A percentile compares a stretch with the other conserved stretches of the same genome.
Evolutionary conservation across 768 basidiomycete genomes (phyloP).

Genomic region (Polyporus arcularius): DNA sequence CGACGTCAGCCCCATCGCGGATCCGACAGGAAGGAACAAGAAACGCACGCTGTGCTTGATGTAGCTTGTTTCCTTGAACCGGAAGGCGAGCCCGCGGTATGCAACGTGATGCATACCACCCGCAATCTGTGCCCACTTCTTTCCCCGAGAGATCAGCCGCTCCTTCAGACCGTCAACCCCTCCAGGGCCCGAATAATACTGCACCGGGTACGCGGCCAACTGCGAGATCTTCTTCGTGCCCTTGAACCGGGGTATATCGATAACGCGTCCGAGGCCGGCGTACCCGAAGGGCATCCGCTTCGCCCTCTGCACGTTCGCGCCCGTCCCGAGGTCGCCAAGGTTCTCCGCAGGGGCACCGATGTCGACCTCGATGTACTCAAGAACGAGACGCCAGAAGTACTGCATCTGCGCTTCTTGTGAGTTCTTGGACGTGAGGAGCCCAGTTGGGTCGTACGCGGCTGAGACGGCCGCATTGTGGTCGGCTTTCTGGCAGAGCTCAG

Average conservation of each 20-base stretch:
- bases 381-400: constrained; percentile 47
- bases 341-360: constrained; percentile 11
- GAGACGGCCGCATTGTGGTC: constrained; percentile 17
- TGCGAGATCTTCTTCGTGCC: constrained; percentile 53
- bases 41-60: constrained; percentile 49
- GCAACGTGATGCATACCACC: constrained; percentile 57
- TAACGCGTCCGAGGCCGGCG: constrained; percentile 24
- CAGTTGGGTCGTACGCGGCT: constrained; percentile 23
- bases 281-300: constrained; percentile 22
- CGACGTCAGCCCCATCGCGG: not conserved
- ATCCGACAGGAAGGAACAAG: not conserved
- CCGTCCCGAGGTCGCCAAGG: not conserved
- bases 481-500: constrained; percentile 33
- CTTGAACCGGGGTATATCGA: constrained; percentile 45
- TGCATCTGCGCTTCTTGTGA: constrained; percentile 34
- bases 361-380: constrained; percentile 54
- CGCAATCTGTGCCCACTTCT: constrained; percentile 53
- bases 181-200: constrained; percentile 43
- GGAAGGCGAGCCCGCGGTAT: constrained; percentile 54
- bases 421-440: constrained; percentile 17
- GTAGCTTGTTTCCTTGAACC: constrained; percentile 31
- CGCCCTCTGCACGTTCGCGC: not conserved
- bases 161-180: constrained; percentile 44
- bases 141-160: constrained; percentile 48
- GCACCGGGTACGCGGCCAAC: constrained; percentile 54